phyloP scores from a whole-genome alignment of 176 grass and related monocot species.

The Carex cristatella region DNA sequence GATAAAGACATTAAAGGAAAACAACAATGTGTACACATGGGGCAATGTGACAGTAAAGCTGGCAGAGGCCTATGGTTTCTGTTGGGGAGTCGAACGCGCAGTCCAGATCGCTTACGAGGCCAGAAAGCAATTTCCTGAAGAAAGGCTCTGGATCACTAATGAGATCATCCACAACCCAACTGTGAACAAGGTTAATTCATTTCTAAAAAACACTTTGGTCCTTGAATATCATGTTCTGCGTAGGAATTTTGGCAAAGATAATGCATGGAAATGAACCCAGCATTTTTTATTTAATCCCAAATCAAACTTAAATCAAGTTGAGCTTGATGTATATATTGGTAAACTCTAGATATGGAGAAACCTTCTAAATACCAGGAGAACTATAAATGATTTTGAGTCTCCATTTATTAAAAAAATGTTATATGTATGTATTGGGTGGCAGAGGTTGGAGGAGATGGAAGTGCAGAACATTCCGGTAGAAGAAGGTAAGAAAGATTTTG shows the following conservation, averaged over 20 bases:
- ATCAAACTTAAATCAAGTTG: neutral
- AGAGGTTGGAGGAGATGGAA: slow-evolving; percentile 88
- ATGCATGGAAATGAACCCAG: slow-evolving; percentile 13
- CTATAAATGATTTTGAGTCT: neutral
- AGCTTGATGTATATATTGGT: neutral
- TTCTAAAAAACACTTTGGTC: neutral
- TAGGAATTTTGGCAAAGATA: neutral
- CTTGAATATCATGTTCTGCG: neutral
- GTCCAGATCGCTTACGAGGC: slow-evolving; percentile 99
- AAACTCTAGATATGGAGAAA: neutral
- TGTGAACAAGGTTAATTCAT: slow-evolving; percentile 67
- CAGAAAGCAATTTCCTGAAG: slow-evolving; percentile 97
- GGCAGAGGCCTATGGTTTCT: slow-evolving; percentile 94
- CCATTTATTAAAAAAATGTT: neutral
- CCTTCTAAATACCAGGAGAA: neutral
- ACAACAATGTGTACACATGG: slow-evolving; percentile 71
- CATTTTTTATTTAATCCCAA: neutral
- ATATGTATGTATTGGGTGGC: slow-evolving; percentile 15
- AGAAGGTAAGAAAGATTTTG: slow-evolving; percentile 58
- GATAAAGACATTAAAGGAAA: slow-evolving; percentile 85
- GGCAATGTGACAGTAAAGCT: slow-evolving; percentile 74
- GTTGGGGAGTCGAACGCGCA: slow-evolving; percentile 96
- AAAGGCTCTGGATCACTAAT: slow-evolving; percentile 93
- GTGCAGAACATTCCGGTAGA: slow-evolving; percentile 59
- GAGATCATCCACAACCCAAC: slow-evolving; percentile 99